phyloP scores from a whole-genome alignment of 495 filamentous ascomycete genomes.

The Amniculicola lignicola region DNA sequence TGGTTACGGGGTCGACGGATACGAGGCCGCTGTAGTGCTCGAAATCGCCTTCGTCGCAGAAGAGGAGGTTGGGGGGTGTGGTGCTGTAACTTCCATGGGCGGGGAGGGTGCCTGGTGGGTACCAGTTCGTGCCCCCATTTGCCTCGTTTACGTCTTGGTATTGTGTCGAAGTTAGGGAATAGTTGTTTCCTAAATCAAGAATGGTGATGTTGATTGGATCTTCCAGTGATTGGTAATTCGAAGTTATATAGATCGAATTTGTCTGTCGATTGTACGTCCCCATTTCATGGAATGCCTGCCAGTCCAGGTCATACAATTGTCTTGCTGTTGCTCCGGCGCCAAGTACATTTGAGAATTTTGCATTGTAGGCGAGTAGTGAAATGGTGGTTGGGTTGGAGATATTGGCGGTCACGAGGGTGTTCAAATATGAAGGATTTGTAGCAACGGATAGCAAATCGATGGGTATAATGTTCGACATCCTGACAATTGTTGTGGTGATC shows the following conservation, averaged over 20 bases:
- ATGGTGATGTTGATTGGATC: slow-evolving; percentile 40
- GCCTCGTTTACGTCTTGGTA: slow-evolving; percentile 36
- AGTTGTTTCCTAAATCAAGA: slow-evolving; percentile 38
- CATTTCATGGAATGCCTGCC: slow-evolving; percentile 55
- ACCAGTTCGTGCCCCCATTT: slow-evolving; percentile 39
- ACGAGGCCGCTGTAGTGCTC: slow-evolving; percentile 27
- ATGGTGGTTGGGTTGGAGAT: slow-evolving; percentile 27
- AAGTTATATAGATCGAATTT: slow-evolving; percentile 59
- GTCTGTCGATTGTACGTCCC: slow-evolving; percentile 52
- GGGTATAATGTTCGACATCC: slow-evolving; percentile 34
- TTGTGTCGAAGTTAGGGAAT: slow-evolving; percentile 39
- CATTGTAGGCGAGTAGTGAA: slow-evolving; percentile 36
- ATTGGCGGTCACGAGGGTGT: slow-evolving; percentile 28
- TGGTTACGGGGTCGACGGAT: slow-evolving; percentile 35
- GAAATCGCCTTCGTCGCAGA: slow-evolving; percentile 40
- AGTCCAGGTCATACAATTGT: slow-evolving; percentile 31
- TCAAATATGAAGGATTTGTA: slow-evolving; percentile 34
- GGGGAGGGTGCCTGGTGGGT: slow-evolving; percentile 22
- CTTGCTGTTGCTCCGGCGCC: slow-evolving; percentile 34
- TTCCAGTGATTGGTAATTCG: slow-evolving; percentile 44
- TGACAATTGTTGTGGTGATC: slow-evolving; percentile 7
- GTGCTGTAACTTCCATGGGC: slow-evolving; percentile 25
- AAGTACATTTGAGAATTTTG: slow-evolving; percentile 35
- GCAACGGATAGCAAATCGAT: slow-evolving; percentile 37
- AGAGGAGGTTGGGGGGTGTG: slow-evolving; percentile 33